Evolutionary conservation across 2,329 filamentous ascomycete species (phyloP), one percentile per base, ranked within the genome.

Genomic region (Sporothrix inflata): DNA sequence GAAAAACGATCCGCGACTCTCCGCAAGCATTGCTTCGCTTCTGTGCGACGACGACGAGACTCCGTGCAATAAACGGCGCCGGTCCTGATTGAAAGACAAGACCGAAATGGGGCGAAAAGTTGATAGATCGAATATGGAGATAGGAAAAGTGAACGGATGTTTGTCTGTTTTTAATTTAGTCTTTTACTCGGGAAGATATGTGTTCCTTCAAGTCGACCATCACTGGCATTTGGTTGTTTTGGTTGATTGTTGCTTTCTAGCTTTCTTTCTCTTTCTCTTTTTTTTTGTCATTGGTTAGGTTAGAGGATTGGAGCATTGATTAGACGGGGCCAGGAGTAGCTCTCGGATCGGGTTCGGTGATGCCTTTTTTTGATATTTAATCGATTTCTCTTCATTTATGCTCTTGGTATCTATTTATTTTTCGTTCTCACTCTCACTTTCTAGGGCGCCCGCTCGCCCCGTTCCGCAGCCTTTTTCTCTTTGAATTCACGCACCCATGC

Each of bases 401-500:
- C 12, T 42, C 16, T 69, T 53, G 42, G 24, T 63, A 55, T 66
- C 34, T 24, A 19, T 38, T 0, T n/a, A 16, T 34, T 34, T 21
- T 30, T 42, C 7, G 2, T 19, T 42, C 16, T 19, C 16, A 34
- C n/a, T n/a, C 24, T 8, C 11, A 8, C 24, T 12, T 30, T 34
- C 11, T 49, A 57, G 19, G 9, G 8, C 19, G 42, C n/a, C 53
- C 30, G 63, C 77, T 78, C 78, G 73, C 77, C 78, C 73, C 78
- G 84, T 78, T 85, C 84, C 3, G 82, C 83, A 3, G 84, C 86
- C 81, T 89, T 93, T 79, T 92, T 90, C 77, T 84, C 87, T 84
- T 98, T 98, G 80, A 94, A 94, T 77, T 96, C 92, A 75, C 88
- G 87, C 47, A 97, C 90, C 91, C 94, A 99, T n/a, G 80, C 86